phyloP scores from a whole-genome alignment of 371 early-diverging fungal genomes.

The Mucor sp. region DNA sequence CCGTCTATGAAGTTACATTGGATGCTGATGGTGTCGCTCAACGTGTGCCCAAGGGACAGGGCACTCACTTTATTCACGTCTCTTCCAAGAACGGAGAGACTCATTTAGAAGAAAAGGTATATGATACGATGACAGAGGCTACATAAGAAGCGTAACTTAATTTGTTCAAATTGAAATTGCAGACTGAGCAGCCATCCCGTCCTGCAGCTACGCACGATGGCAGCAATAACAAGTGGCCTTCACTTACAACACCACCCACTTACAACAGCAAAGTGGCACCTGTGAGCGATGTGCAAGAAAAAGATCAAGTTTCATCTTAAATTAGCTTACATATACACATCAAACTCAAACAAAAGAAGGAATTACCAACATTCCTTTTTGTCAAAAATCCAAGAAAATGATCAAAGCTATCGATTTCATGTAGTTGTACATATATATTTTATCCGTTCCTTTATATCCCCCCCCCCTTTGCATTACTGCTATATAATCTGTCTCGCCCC shows the following conservation, averaged over 20 bases:
- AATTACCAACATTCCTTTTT: neutral
- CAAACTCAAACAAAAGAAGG: conserved; percentile 6
- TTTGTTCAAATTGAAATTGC: conserved; percentile 13
- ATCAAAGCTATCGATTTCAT: conserved; percentile 1
- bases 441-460: conserved; percentile 4
- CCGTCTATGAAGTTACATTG: conserved; percentile 47
- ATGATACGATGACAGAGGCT: too few species aligned
- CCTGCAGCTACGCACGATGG: conserved; percentile 11
- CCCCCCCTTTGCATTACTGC: neutral
- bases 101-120: conserved; percentile 39
- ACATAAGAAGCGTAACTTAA: neutral
- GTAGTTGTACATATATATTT: conserved; percentile 6
- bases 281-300: conserved; percentile 1
- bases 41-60: conserved; percentile 47
- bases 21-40: conserved; percentile 49
- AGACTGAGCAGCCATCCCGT: conserved; percentile 10
- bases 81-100: conserved; percentile 39
- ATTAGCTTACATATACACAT: neutral
- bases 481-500: neutral
- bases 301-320: conserved; percentile 9
- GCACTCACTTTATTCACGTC: conserved; percentile 49
- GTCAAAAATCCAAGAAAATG: neutral
- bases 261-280: conserved; percentile 22
- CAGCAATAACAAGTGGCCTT: conserved; percentile 13
- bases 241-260: conserved; percentile 13